Evolutionary conservation across 2,329 filamentous ascomycete species (phyloP), one percentile per base, ranked within the genome.

Genomic region (Rosellinia necatrix): DNA sequence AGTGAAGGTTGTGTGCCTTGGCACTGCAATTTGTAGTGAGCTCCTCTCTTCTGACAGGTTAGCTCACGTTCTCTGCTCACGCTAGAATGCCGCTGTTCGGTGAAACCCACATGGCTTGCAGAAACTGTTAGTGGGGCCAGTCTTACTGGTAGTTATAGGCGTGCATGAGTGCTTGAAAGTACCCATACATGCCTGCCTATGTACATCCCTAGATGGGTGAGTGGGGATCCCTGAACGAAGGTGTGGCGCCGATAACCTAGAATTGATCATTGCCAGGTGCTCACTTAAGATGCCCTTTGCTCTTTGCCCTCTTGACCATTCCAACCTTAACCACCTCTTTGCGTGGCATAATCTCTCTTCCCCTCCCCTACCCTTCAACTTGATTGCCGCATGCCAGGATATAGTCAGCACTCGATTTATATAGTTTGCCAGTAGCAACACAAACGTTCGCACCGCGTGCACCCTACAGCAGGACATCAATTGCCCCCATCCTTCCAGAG

Each of bases 21-120:
- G n/a, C n/a, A n/a, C n/a, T n/a, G n/a, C n/a, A n/a, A n/a, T n/a
- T n/a, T n/a, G n/a, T n/a, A n/a, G n/a, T n/a, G 17, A 37, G 34
- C 2, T 21, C 6, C 12, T 21, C 34, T 15, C 15, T 3, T 15
- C 12, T 35, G 3, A 15, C 13, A 35, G 17, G 32, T 12, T 35
- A 4, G 17, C 25, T 43, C 29, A 37, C 44, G 30, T 43, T 49
- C 19, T 17, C 25, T 29, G 49, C 50, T 48, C 32, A 41, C 50
- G 50, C 50, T 53, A 53, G 50, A 30, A 27, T 8, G 29, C 29
- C 22, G 44, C 9, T 49, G 24, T 22, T 22, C 29, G 35, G 27
- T 6, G 15, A 37, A 40, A 44, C 54, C 49, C 49, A 53, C 54
- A 53, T 57, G 49, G 54, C 49, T 19, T 53, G 54, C 49, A 57